A percentile compares a stretch with the other conserved stretches of the same genome.
Evolutionary conservation across 768 basidiomycete genomes (phyloP).

Genomic region (Clavaria fumosa): DNA sequence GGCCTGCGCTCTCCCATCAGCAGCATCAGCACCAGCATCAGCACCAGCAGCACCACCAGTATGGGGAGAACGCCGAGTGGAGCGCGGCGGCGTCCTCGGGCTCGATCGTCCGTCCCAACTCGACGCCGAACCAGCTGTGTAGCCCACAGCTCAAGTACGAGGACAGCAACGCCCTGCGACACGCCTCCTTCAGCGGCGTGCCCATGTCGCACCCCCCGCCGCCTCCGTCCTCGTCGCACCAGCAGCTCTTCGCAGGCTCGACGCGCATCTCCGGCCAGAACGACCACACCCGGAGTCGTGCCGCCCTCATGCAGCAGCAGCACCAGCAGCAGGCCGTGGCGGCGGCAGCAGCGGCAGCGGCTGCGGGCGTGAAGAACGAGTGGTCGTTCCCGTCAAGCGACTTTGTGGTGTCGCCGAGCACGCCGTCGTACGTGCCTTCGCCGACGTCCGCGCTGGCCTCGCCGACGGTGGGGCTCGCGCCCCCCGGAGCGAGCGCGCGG

Average conservation of each 20-base stretch:
- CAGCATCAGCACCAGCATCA: slow-evolving; percentile 24
- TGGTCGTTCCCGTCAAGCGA: slow-evolving; percentile 55
- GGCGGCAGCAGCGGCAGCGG: no score
- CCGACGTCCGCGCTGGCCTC: slow-evolving; percentile 30
- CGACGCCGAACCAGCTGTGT: slow-evolving; percentile 44
- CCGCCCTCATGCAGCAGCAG: no score
- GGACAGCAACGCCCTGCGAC: slow-evolving; percentile 51
- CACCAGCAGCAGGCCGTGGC: no score
- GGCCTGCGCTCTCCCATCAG: slow-evolving; percentile 25
- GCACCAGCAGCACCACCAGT: slow-evolving; percentile 18
- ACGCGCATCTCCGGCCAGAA: slow-evolving; percentile 60
- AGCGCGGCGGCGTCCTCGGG: slow-evolving; percentile 35
- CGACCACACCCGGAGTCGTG: slow-evolving; percentile 40
- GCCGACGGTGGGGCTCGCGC: slow-evolving; percentile 33
- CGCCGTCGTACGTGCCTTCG: slow-evolving; percentile 27
- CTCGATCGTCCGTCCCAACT: slow-evolving; percentile 51
- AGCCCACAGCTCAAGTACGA: slow-evolving; percentile 50
- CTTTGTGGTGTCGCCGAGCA: slow-evolving; percentile 31
- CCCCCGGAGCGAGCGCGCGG: slow-evolving; percentile 30
- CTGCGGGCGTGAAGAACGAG: slow-evolving; percentile 45
- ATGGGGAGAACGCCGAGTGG: slow-evolving; percentile 41
- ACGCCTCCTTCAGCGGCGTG: slow-evolving; percentile 53
- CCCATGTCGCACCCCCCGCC: no score
- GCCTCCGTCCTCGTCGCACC: slow-evolving; percentile 38
- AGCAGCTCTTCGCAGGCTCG: slow-evolving; percentile 51